These are phyloP conservation scores for Trametes punicea DNA, from an alignment of 768 basidiomycete species.

Conservation along the genomic window DNA sequence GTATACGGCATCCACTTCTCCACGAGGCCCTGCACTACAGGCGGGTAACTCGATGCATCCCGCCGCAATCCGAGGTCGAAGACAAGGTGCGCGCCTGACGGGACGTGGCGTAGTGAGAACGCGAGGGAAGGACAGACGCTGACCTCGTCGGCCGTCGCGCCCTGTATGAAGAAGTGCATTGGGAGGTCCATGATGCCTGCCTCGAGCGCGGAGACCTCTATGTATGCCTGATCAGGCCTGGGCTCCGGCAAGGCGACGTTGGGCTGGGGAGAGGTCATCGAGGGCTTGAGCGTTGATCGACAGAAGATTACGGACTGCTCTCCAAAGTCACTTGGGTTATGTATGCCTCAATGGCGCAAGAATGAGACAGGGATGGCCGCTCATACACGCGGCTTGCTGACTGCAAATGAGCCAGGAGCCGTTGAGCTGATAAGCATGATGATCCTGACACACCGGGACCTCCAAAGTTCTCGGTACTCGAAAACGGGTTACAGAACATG, in stretches of 20 bases:
- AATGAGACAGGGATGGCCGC: too few species aligned
- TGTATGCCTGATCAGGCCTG: constrained; percentile 43
- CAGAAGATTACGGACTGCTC: not conserved
- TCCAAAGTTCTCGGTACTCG: too few species aligned
- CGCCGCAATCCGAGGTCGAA: constrained; percentile 57
- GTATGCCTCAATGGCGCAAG: not conserved
- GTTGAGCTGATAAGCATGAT: too few species aligned
- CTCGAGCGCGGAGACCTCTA: constrained; percentile 54
- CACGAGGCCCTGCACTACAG: constrained; percentile 31
- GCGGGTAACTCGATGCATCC: constrained; percentile 43
- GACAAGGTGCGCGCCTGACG: constrained; percentile 33
- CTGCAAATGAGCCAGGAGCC: too few species aligned
- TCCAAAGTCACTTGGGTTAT: not conserved
- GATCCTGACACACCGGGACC: too few species aligned
- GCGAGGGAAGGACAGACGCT: constrained; percentile 43
- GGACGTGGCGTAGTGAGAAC: constrained; percentile 49
- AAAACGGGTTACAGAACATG: too few species aligned
- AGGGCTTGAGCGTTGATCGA: not conserved
- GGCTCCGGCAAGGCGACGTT: constrained; percentile 37
- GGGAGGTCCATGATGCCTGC: constrained; percentile 43
- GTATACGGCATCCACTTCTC: constrained; percentile 9
- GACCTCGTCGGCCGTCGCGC: constrained; percentile 28
- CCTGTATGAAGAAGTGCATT: constrained; percentile 37
- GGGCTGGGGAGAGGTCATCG: not conserved
- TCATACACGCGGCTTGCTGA: too few species aligned